phyloP scores from a whole-genome alignment of 139 green algal species.

The Chlamydomonas schloesseri region DNA sequence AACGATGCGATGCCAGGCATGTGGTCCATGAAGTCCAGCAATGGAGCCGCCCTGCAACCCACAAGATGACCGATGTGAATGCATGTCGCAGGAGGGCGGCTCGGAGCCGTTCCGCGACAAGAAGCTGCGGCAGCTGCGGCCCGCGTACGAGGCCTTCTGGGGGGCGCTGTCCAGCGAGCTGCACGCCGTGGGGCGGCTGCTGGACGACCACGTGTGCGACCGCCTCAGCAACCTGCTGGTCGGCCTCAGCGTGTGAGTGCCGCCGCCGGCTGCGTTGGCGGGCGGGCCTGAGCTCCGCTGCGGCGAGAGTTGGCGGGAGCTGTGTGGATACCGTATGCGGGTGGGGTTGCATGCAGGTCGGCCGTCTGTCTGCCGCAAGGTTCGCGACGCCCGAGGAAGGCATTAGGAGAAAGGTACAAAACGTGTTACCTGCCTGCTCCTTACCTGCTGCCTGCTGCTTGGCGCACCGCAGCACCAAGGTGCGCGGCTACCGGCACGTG shows the following conservation, averaged over 20 bases:
- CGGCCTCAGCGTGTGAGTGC: slow-evolving; percentile 72
- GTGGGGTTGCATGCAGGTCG: no score
- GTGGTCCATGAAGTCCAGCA: no score
- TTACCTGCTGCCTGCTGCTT: no score
- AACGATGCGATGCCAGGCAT: no score
- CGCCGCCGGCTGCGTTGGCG: no score
- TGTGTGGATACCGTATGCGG: background rate
- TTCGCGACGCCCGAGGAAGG: no score
- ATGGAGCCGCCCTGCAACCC: no score
- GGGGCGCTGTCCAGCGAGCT: slow-evolving; percentile 53
- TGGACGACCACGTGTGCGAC: slow-evolving; percentile 74
- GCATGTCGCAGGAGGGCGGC: slow-evolving; percentile 53
- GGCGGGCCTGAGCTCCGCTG: no score
- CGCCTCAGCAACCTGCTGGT: slow-evolving; percentile 65
- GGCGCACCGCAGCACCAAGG: slow-evolving; percentile 70
- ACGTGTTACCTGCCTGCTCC: background rate
- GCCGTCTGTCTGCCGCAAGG: no score
- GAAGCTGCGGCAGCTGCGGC: slow-evolving; percentile 54
- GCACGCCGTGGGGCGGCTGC: slow-evolving; percentile 59
- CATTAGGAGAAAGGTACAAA: no score
- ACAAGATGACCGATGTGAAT: no score
- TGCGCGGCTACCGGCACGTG: slow-evolving; percentile 71
- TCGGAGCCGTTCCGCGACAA: slow-evolving; percentile 59
- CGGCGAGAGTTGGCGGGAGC: no score
- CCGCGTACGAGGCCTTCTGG: slow-evolving; percentile 76